Evolutionary conservation across 768 basidiomycete species (phyloP).

Genomic region (Boletus fagicola): DNA sequence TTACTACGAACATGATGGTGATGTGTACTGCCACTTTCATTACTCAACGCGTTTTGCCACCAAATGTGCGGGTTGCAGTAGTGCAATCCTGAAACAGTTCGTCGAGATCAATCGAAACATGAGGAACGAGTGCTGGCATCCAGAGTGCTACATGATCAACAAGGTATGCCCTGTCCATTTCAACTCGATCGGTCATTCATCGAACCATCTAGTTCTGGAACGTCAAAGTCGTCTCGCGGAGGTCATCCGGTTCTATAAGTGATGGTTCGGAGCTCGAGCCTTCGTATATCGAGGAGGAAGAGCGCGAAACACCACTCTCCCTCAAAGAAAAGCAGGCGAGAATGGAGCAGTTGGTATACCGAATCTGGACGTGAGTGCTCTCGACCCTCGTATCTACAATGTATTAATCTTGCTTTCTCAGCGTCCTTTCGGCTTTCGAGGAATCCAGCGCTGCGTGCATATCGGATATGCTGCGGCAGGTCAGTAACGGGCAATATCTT

Average conservation of each 20-base stretch:
- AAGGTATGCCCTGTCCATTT: constrained; percentile 57
- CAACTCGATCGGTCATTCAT: constrained; percentile 11
- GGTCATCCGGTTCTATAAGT: constrained; percentile 61
- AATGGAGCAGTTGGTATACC: constrained; percentile 98
- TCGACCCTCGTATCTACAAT: neutral
- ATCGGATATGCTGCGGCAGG: constrained; percentile 96
- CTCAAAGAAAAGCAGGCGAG: constrained; percentile 86
- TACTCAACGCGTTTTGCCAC: constrained; percentile 98
- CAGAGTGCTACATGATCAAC: constrained; percentile 99
- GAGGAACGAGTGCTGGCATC: constrained; percentile 99
- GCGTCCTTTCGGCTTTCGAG: constrained; percentile 95
- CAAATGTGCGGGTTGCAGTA: constrained; percentile 96
- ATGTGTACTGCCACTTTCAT: constrained; percentile 98
- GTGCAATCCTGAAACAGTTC: constrained; percentile 97
- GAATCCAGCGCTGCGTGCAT: constrained; percentile 99
- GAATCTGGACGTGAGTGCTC: constrained; percentile 91
- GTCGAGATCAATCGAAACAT: constrained; percentile 99
- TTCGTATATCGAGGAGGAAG: constrained; percentile 74
- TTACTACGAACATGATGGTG: constrained; percentile 98
- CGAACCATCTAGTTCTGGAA: constrained; percentile 84
- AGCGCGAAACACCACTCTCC: constrained; percentile 68
- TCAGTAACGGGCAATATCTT: constrained; percentile 94
- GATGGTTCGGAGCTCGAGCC: constrained; percentile 53
- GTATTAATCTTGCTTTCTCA: constrained; percentile 31
- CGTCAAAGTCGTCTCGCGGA: constrained; percentile 81